Percentiles rank a stretch among this genome's conserved stretches.
phyloP scores from a whole-genome alignment of 192 early-diverging fungal genomes.

The Chytriomyces sp. region DNA sequence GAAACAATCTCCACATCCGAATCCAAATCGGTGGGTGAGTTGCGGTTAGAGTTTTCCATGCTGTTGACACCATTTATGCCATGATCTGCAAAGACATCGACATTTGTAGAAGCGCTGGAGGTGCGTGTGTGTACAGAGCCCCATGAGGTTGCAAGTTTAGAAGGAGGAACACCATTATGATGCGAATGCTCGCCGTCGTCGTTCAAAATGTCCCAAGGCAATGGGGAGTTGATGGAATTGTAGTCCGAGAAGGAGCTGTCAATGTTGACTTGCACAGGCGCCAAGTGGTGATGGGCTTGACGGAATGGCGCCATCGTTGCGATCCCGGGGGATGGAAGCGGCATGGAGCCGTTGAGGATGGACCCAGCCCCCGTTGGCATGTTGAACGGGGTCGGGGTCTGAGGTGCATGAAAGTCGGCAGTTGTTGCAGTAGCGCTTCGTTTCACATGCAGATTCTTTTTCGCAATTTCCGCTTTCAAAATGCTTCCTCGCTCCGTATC shows the following conservation, averaged over 20 bases:
- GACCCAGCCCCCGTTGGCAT: background rate
- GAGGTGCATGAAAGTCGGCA: background rate
- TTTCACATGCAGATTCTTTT: slow-evolving; percentile 95
- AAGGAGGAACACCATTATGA: background rate
- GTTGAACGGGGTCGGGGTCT: background rate
- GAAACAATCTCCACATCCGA: slow-evolving; percentile 18
- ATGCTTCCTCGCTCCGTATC: slow-evolving; percentile 86
- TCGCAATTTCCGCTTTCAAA: slow-evolving; percentile 98
- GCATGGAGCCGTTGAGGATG: background rate
- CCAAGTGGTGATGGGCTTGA: background rate
- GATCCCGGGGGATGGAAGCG: slow-evolving; percentile 24
- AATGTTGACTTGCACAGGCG: background rate
- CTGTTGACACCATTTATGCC: background rate
- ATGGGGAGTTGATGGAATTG: slow-evolving; percentile 22
- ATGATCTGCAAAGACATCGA: slow-evolving; percentile 1
- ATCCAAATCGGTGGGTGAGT: slow-evolving; percentile 9
- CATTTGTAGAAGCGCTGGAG: background rate
- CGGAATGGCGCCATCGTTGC: slow-evolving; percentile 20
- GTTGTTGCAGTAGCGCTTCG: slow-evolving; percentile 40
- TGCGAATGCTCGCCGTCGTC: slow-evolving; percentile 9
- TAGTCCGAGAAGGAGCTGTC: slow-evolving; percentile 29
- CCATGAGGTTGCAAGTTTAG: slow-evolving; percentile 8
- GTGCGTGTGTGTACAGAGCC: slow-evolving; percentile 2
- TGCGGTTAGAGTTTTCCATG: background rate
- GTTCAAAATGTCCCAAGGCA: slow-evolving; percentile 36